Evolutionary conservation across 2,329 filamentous ascomycete species (phyloP).

Genomic region (Calonectria leucothoes): DNA sequence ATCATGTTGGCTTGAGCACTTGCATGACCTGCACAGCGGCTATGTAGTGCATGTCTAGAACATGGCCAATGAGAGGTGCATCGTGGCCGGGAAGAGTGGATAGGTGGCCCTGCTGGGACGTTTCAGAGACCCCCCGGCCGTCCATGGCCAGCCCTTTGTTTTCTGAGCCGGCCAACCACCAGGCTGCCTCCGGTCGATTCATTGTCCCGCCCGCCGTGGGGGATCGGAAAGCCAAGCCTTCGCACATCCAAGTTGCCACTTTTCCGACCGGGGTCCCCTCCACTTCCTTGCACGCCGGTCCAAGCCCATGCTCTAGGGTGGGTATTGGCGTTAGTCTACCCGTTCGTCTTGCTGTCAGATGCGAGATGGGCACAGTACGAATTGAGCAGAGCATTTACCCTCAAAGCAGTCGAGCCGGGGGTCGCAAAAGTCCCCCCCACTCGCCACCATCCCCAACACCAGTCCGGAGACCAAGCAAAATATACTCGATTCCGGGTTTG

Average conservation of each 20-base stretch:
- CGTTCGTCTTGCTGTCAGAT: constrained; percentile 45
- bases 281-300: constrained; percentile 40
- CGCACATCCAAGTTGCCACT: constrained; percentile 38
- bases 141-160: constrained; percentile 34
- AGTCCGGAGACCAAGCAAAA: constrained; percentile 5
- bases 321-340: constrained; percentile 50
- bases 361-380: constrained; percentile 39
- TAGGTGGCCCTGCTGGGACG: constrained; percentile 43
- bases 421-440: constrained; percentile 37
- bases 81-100: constrained; percentile 36
- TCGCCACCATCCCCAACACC: constrained; percentile 8
- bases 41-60: constrained; percentile 52
- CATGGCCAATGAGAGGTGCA: constrained; percentile 47
- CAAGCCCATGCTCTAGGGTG: constrained; percentile 36
- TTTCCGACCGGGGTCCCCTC: constrained; percentile 34
- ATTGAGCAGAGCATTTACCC: constrained; percentile 17
- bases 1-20: constrained; percentile 51
- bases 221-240: constrained; percentile 37
- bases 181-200: constrained; percentile 21
- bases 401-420: constrained; percentile 24
- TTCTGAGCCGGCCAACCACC: constrained; percentile 32
- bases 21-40: constrained; percentile 56
- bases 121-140: constrained; percentile 44
- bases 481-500: constrained; percentile 31
- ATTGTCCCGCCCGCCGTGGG: constrained; percentile 31